Conservation (phyloP, 768 basidiomycete genomes). For the Ephemerocybe angulata region DNA sequence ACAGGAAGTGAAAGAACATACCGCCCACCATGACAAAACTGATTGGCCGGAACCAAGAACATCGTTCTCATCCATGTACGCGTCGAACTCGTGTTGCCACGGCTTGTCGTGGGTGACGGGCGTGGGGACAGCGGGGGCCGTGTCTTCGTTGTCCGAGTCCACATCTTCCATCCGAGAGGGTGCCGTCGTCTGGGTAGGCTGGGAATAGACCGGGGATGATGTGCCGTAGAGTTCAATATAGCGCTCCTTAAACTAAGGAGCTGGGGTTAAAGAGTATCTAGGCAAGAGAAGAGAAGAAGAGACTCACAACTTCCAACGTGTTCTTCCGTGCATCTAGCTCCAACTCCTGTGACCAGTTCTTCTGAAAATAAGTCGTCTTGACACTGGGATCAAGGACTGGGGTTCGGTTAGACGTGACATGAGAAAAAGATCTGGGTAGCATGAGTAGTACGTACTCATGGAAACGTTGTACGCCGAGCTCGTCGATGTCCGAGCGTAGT, state of each 20-base stretch:
- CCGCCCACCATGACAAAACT: slow-evolving; percentile 4
- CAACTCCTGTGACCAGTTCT: background rate
- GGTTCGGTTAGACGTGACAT: background rate
- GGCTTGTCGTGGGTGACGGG: background rate
- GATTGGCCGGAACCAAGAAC: background rate
- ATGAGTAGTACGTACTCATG: slow-evolving; percentile 24
- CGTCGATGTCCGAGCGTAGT: slow-evolving; percentile 26
- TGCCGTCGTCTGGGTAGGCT: background rate
- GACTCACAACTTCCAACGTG: background rate
- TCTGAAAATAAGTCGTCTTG: background rate
- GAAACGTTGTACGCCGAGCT: slow-evolving; percentile 27
- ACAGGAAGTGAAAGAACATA: background rate
- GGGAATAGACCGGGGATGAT: background rate
- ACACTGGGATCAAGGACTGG: background rate
- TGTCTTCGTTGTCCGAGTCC: background rate
- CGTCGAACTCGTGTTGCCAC: background rate
- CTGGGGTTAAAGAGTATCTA: background rate
- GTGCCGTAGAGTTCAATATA: background rate
- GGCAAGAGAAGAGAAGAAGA: background rate
- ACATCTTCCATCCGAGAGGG: background rate
- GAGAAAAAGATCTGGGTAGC: no score
- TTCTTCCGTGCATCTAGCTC: background rate
- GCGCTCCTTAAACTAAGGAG: slow-evolving; percentile 2
- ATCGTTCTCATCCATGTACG: background rate
- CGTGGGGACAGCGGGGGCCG: background rate